Percentiles rank a stretch among this genome's conserved stretches.
Conservation (phyloP, 192 early-diverging fungal genomes). For the Coemansia sp. region DNA sequence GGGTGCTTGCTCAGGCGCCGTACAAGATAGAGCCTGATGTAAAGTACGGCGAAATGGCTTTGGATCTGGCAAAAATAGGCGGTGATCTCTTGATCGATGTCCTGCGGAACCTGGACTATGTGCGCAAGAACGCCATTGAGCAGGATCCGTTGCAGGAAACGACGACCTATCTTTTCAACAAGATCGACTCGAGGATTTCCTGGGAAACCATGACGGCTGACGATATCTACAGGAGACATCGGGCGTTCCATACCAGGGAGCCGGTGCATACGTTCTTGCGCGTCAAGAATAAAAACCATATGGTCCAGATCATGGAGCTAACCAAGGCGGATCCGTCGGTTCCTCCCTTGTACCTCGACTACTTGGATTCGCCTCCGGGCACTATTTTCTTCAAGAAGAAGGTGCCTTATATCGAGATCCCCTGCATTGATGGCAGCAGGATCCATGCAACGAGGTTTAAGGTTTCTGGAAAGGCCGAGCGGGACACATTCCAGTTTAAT, state of each 20-base stretch:
- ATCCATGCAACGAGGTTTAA: slow-evolving; percentile 27
- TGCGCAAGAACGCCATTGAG: slow-evolving; percentile 53
- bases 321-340: background rate
- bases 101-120: slow-evolving; percentile 16
- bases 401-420: slow-evolving; percentile 29
- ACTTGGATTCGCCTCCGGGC: slow-evolving; percentile 20
- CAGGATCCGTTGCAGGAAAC: slow-evolving; percentile 68
- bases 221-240: slow-evolving; percentile 61
- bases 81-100: slow-evolving; percentile 16
- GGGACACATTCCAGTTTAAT: slow-evolving; percentile 30
- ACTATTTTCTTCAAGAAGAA: slow-evolving; percentile 14
- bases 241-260: slow-evolving; percentile 57
- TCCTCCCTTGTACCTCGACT: slow-evolving; percentile 16
- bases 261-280: slow-evolving; percentile 29
- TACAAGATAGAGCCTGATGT: slow-evolving; percentile 1
- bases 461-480: slow-evolving; percentile 23
- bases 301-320: slow-evolving; percentile 32
- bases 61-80: slow-evolving; percentile 20
- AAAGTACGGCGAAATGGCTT: slow-evolving; percentile 5
- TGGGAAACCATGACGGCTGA: slow-evolving; percentile 62
- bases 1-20: slow-evolving; percentile 65
- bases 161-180: slow-evolving; percentile 66
- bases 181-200: slow-evolving; percentile 56
- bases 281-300: slow-evolving; percentile 29
- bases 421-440: slow-evolving; percentile 36